These are phyloP conservation scores for Perkinsus olseni DNA, from an alignment of 169 alveolate species.

Conservation along the genomic window DNA sequence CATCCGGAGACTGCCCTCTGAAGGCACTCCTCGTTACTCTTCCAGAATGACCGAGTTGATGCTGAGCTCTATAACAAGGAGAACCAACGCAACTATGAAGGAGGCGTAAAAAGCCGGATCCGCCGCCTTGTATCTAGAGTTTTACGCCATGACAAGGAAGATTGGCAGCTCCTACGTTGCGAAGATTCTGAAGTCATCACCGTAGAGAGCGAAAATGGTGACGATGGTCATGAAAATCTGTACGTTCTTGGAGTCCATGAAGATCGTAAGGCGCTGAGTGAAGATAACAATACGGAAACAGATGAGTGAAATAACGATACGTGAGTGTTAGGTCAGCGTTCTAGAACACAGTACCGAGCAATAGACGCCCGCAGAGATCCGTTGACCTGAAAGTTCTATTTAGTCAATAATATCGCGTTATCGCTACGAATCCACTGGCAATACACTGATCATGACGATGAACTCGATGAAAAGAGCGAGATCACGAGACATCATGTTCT, in stretches of 20 bases:
- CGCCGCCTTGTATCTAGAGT: constrained; percentile 40
- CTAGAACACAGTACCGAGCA: too few relatives aligned
- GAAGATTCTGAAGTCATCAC: constrained; percentile 51
- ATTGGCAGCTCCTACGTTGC: neutral
- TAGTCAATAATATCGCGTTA: too few relatives aligned
- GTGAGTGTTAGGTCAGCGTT: too few relatives aligned
- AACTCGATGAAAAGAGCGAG: too few relatives aligned
- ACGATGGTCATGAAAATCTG: constrained; percentile 15
- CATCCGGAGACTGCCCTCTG: neutral
- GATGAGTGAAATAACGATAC: too few relatives aligned
- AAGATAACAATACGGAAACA: neutral
- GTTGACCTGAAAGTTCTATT: too few relatives aligned
- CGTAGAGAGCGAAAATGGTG: constrained; percentile 61
- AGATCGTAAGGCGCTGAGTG: neutral
- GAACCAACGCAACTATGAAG: constrained; percentile 38
- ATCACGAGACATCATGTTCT: too few relatives aligned
- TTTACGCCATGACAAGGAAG: constrained; percentile 18
- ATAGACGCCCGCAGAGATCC: too few relatives aligned
- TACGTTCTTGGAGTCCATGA: neutral
- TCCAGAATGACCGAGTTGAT: constrained; percentile 45
- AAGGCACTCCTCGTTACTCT: constrained; percentile 19
- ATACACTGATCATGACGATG: too few relatives aligned
- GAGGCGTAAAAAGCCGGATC: constrained; percentile 57
- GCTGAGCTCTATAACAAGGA: constrained; percentile 47
- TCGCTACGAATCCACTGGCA: too few relatives aligned